Percentiles rank a stretch among this genome's conserved stretches.
Evolutionary conservation across 2,329 filamentous ascomycete species (phyloP).

Genomic region (Fonsecaea pedrosoi): DNA sequence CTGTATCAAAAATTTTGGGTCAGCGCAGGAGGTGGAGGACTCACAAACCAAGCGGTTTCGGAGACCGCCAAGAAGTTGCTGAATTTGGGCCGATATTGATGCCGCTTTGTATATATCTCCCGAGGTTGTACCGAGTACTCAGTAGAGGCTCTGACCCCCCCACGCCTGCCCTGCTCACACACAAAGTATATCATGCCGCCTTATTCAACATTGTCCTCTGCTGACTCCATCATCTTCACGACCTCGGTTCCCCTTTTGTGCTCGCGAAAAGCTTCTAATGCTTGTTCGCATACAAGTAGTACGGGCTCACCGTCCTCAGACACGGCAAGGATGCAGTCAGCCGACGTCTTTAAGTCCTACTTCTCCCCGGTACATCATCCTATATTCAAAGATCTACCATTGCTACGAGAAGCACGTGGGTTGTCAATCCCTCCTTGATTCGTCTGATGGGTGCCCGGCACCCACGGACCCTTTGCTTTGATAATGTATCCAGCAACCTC

Average conservation of each 20-base stretch:
- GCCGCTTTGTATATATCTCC: background rate
- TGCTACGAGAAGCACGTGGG: slow-evolving; percentile 11
- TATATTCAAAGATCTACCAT: slow-evolving; percentile 8
- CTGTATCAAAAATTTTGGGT: slow-evolving; percentile 9
- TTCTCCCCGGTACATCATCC: background rate
- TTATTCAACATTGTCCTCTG: background rate
- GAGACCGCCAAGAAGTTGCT: slow-evolving; percentile 9
- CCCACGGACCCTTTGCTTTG: background rate
- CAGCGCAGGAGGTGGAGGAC: background rate
- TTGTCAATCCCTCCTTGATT: slow-evolving; percentile 9
- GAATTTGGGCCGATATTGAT: background rate
- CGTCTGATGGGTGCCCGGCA: slow-evolving; percentile 1
- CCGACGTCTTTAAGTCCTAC: background rate
- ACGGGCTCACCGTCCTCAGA: background rate
- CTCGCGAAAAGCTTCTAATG: background rate
- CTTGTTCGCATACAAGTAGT: background rate
- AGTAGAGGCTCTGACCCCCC: too few species aligned
- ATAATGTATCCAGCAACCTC: background rate
- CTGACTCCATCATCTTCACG: background rate
- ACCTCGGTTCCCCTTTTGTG: background rate
- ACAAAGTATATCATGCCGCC: background rate
- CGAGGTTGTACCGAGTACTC: too few species aligned
- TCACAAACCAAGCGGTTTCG: slow-evolving; percentile 13
- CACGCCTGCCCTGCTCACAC: too few species aligned
- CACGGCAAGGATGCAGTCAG: background rate